Base-by-base conservation (phyloP, 2,329 filamentous ascomycete species). In the Trichothecium sympodiale region DNA sequence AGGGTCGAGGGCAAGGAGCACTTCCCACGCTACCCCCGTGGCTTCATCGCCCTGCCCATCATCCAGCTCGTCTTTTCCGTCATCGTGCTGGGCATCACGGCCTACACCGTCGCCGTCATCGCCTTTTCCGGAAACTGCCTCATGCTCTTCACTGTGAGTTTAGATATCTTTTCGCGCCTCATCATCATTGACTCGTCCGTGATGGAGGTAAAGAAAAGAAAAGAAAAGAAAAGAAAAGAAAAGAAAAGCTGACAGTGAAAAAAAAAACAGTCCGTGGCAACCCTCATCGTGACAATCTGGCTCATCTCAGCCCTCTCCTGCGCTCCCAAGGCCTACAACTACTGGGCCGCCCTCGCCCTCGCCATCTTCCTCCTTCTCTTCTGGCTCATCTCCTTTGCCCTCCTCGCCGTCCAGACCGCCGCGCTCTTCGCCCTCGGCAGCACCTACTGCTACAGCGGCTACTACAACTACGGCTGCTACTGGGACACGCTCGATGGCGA, bases 301-400 rank as follows among this genome's bases (percentile, higher is more conserved):
- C 53, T 62, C 34, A 47, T 71, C 9, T 51, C 65, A 13, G 59
- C 64, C n/a, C 54, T 60, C 29, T 57, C 54, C 27, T 56, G 54
- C 16, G 47, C 53, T 1, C 56, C 60, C n/a, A 49, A 50, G 3
- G 45, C 58, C 15, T 72, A 67, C 52, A 75, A 74, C 50, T 68
- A 68, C 52, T 73, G 67, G 62, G 65, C 65, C 17, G 56, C 69
- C 7, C 50, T 75, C 4, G 56, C 55, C 16, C 54, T 75, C 27
- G 71, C 76, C 42, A 59, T 67, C 15, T 59, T 67, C 38, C 60
- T 69, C 20, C 48, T 68, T 36, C 40, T 76, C 37, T 67, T 75
- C 50, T 77, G 70, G 71, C 53, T 71, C 26, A 44, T 54, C 35
- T 56, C 61, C 2, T 64, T 68, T 29, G 60, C 57, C 10, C 43